A percentile compares a stretch with the other conserved stretches of the same genome.
phyloP scores from a whole-genome alignment of 2,329 filamentous ascomycete genomes.

The Claviceps monticola region DNA sequence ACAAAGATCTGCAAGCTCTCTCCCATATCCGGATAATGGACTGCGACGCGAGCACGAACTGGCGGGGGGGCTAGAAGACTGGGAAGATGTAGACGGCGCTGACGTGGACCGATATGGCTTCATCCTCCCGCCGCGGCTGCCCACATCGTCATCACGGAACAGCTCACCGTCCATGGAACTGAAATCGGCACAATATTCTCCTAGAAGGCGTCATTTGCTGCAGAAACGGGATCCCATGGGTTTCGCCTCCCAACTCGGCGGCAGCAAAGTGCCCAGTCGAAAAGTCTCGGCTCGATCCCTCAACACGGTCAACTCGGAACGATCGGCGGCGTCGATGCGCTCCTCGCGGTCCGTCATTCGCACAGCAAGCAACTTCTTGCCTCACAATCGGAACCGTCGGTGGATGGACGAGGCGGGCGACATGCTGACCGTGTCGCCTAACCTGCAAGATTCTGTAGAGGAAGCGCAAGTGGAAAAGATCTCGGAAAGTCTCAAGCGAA shows the following conservation, averaged over 20 bases:
- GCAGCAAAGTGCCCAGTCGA: conserved; percentile 31
- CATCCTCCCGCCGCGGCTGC: conserved; percentile 34
- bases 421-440: conserved; percentile 48
- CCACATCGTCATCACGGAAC: conserved; percentile 27
- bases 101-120: conserved; percentile 58
- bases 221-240: conserved; percentile 21
- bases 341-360: conserved; percentile 42
- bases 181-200: conserved; percentile 28
- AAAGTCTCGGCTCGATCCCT: conserved; percentile 46
- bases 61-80: conserved; percentile 50
- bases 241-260: conserved; percentile 27
- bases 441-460: conserved; percentile 40
- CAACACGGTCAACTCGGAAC: conserved; percentile 40
- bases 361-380: conserved; percentile 43
- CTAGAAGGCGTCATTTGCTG: conserved; percentile 33
- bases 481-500: conserved; percentile 43
- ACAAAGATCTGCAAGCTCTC: conserved; percentile 29
- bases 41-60: conserved; percentile 29
- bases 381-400: conserved; percentile 45
- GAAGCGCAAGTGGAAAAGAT: conserved; percentile 39
- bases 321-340: conserved; percentile 36
- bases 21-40: conserved; percentile 25
- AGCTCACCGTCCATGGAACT: conserved; percentile 28
- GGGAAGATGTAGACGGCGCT: conserved; percentile 47
- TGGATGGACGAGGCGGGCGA: conserved; percentile 53